Evolutionary conservation across 345 rosid genomes (phyloP), one percentile per base, ranked within the genome.

Genomic region (Gossypium bickii): DNA sequence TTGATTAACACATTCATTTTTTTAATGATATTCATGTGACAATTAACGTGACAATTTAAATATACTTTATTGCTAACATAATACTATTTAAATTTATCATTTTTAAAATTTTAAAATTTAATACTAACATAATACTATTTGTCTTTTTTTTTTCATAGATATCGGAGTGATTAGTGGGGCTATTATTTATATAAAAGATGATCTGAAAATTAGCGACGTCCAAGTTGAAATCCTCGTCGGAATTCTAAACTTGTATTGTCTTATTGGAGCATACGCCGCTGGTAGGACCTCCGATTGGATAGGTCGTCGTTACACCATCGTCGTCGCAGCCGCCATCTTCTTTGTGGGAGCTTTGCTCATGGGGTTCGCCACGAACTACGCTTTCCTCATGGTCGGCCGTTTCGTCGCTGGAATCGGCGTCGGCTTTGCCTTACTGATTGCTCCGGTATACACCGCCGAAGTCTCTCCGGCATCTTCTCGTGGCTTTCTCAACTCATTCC

Each of bases 101-200:
- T 0, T 20, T 29, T 29, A 3, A 29, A 29, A 29, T 29, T 29
- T 29, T 53, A 29, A 20, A 20, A 20, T 20, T 20, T 20, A 20
- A 20, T 20, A 0, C 20, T 20, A 20, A 20, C 20, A 20, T 20
- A 20, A 20, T 20, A 20, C 20, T 20, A 20, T 20, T 20, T 20
- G 0, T 20, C 20, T 0, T 20, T 20, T 11, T 49, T 34, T 65
- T 75, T 55, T 53, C 38, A 13, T 74, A 93, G 98, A 93, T 84
- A 83, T 84, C 60, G 97, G 98, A 67, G 98, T 93, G 43, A 93
- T 93, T 92, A 91, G 94, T 80, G 98, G 98, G 25, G 98, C 97
- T 1, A 80, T 80, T 43, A 72, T 83, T 9, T 89, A 65, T 78
- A 87, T 93, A 44, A 25, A 89, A 76, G 44, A 76, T 0, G 89